These are phyloP conservation scores for Penicillium canariense DNA, from an alignment of 495 filamentous ascomycete genomes.

Conservation along the genomic window DNA sequence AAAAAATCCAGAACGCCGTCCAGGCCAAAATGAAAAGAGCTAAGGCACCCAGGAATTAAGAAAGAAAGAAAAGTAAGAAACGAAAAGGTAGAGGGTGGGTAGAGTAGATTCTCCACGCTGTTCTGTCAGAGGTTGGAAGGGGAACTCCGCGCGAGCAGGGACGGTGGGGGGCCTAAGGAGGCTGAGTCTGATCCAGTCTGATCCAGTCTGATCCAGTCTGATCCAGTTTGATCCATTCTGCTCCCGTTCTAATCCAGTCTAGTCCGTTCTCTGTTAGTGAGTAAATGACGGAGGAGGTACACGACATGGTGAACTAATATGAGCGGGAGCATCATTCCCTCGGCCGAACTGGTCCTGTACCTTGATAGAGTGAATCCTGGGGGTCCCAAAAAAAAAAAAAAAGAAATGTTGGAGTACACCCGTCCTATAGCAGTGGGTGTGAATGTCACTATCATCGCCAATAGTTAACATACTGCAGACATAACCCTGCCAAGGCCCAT, in stretches of 20 bases:
- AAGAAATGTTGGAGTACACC: too few relatives aligned
- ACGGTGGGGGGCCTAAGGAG: neutral
- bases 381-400: too few relatives aligned
- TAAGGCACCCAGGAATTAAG: too few relatives aligned
- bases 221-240: too few relatives aligned
- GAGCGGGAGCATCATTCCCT: too few relatives aligned
- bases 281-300: neutral
- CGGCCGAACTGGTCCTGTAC: too few relatives aligned
- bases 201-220: too few relatives aligned
- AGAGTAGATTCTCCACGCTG: neutral
- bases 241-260: too few relatives aligned
- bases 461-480: neutral
- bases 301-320: neutral
- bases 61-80: too few relatives aligned
- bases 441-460: neutral
- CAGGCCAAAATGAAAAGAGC: neutral
- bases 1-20: neutral
- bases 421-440: too few relatives aligned
- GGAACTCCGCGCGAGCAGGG: neutral
- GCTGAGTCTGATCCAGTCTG: neutral
- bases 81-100: neutral
- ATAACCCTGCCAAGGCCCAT: neutral
- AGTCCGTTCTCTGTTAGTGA: too few relatives aligned
- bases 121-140: neutral
- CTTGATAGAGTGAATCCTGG: too few relatives aligned